phyloP scores from a whole-genome alignment of 352 stramenopile species.

The Globisporangium alternatum region DNA sequence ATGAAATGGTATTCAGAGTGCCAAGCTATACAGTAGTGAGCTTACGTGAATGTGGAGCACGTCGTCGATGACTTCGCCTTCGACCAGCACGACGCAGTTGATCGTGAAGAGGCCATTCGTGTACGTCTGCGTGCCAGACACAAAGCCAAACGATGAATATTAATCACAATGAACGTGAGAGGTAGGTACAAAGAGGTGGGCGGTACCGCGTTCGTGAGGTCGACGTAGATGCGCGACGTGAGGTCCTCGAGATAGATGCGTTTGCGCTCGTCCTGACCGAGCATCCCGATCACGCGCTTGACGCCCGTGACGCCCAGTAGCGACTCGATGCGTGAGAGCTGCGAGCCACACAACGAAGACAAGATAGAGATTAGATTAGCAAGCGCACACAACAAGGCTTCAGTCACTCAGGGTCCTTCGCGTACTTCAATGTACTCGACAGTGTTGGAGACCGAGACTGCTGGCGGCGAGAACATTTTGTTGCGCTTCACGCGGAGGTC shows the following conservation, averaged over 20 bases:
- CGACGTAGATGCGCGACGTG: slow-evolving; percentile 76
- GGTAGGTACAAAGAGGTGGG: neutral
- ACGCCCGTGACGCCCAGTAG: slow-evolving; percentile 76
- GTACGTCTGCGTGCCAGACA: slow-evolving; percentile 38
- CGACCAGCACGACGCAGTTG: slow-evolving; percentile 91
- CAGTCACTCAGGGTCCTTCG: neutral
- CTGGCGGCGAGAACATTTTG: slow-evolving; percentile 73
- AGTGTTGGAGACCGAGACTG: slow-evolving; percentile 47
- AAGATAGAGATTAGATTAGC: neutral
- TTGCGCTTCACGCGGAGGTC: slow-evolving; percentile 79
- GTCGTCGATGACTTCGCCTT: slow-evolving; percentile 93
- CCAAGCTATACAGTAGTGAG: neutral
- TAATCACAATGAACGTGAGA: neutral
- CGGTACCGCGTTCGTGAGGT: slow-evolving; percentile 60
- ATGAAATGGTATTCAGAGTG: neutral
- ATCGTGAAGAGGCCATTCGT: slow-evolving; percentile 90
- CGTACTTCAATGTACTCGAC: slow-evolving; percentile 70
- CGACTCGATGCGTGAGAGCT: slow-evolving; percentile 87
- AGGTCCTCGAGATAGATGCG: slow-evolving; percentile 80
- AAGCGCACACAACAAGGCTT: neutral
- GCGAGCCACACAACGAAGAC: neutral
- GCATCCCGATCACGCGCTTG: slow-evolving; percentile 80
- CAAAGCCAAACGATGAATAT: neutral
- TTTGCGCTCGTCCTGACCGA: slow-evolving; percentile 81
- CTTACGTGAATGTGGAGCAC: slow-evolving; percentile 86